Evolutionary conservation across 2,329 filamentous ascomycete species (phyloP).

Genomic region (Colletotrichum ledebouriae): DNA sequence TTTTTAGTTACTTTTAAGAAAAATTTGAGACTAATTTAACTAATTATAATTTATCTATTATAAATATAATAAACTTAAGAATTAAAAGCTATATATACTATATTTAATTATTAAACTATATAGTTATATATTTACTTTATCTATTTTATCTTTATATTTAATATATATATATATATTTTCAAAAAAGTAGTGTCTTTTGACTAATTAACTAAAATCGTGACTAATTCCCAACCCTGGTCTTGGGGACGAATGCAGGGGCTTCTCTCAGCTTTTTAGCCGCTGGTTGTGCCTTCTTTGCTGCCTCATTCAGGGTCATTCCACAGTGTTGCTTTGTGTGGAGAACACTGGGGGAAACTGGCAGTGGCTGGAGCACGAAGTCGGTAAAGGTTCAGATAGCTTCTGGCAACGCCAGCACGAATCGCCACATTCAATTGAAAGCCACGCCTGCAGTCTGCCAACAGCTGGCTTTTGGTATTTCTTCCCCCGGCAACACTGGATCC

Average conservation of each 20-base stretch:
- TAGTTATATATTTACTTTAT: no score
- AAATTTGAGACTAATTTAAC: no score
- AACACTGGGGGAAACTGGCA: constrained; percentile 9
- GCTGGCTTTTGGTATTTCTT: constrained; percentile 12
- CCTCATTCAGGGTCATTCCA: constrained; percentile 36
- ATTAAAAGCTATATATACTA: no score
- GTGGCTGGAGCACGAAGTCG: constrained; percentile 30
- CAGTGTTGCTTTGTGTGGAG: constrained; percentile 34
- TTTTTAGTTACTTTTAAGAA: no score
- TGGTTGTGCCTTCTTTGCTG: constrained; percentile 24
- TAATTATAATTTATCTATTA: no score
- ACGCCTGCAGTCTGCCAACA: constrained; percentile 16
- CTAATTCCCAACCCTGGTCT: no score
- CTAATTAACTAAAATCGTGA: no score
- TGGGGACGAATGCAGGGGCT: constrained; percentile 40
- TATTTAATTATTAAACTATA: no score
- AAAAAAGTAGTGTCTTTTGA: no score
- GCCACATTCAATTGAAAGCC: constrained; percentile 18
- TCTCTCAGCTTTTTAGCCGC: constrained; percentile 21
- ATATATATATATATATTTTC: no score
- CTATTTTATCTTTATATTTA: no score
- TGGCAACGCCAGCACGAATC: not conserved
- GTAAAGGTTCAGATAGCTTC: not conserved
- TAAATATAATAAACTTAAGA: no score
- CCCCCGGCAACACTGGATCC: not conserved